Evolutionary conservation across 345 rosid genomes (phyloP), one percentile per base, ranked within the genome.

Genomic region (Eucalyptus microcorys): DNA sequence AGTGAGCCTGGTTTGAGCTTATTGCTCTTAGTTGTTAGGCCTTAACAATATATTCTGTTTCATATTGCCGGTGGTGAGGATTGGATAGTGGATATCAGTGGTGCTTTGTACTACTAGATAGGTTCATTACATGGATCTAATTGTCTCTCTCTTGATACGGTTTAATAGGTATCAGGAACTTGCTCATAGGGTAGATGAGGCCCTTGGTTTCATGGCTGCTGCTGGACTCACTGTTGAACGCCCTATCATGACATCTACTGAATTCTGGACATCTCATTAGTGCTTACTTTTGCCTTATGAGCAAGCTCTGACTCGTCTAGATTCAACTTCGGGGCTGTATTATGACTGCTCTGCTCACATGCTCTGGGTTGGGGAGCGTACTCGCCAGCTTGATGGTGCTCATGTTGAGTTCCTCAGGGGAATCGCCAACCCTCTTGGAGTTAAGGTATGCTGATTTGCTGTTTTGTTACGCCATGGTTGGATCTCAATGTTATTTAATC

Each of bases 201-300:
- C 96, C 87, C 91, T 95, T 87, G 96, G 96, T 24, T 95, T 95
- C 91, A 94, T 95, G 95, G 91, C 94, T 92, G 95, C 95, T 30
- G 93, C 94, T 55, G 96, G 94, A 83, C 94, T 95, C 64, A 93
- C 95, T 15, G 87, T 89, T 24, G 95, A 94, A 57, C 95, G 94
- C 89, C 94, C 95, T 64, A 79, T 93, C 86, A 95, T 95, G 96
- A 94, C 92, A 40, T 90, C 96, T 22, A 94, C 96, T 45, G 95
- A 94, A n/a, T 94, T 94, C 90, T 94, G 94, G 94, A 94, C 96
- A 8, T 94, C 96, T 14, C 95, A 94, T 52, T 95, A 94, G 89
- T 94, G 96, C 90, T 90, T 93, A 92, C 95, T 92, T 91, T 86
- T 95, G 88, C 96, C 96, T 87, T 95, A 94, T 84, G 95, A 95